Evolutionary conservation across 176 grass and related monocot species (phyloP).

Genomic region (Cymbopogon citratus): DNA sequence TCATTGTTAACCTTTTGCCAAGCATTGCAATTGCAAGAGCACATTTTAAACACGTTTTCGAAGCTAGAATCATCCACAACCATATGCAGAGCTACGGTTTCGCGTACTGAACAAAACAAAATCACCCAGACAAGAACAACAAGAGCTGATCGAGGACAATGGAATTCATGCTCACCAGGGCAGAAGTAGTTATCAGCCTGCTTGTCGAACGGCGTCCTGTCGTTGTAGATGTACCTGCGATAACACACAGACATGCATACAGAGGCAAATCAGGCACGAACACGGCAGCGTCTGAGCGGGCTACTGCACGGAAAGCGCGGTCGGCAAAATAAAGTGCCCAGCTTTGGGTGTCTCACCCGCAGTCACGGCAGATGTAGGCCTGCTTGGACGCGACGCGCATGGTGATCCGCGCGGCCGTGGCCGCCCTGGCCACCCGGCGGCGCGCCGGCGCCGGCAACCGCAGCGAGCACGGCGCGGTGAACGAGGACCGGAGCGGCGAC

Average conservation of each 20-base stretch:
- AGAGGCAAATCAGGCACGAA: background rate
- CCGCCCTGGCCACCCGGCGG: slow-evolving; percentile 2
- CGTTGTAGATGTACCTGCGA: slow-evolving; percentile 85
- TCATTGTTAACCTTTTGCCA: no score
- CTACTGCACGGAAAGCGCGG: no score
- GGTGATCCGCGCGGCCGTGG: slow-evolving; percentile 42
- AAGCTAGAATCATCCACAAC: no score
- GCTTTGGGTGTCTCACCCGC: slow-evolving; percentile 46
- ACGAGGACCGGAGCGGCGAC: slow-evolving; percentile 35
- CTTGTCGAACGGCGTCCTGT: slow-evolving; percentile 92
- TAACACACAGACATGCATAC: background rate
- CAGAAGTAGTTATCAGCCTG: slow-evolving; percentile 78
- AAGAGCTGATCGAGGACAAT: no score
- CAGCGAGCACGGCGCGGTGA: slow-evolving; percentile 35
- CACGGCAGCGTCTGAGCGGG: background rate
- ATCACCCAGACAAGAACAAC: no score
- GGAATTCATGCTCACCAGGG: slow-evolving; percentile 51
- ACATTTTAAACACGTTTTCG: no score
- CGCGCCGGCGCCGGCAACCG: slow-evolving; percentile 27
- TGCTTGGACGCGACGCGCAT: slow-evolving; percentile 73
- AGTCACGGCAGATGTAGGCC: slow-evolving; percentile 93
- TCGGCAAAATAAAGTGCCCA: no score
- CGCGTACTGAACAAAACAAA: no score
- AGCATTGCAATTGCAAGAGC: no score
- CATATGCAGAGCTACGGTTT: no score